Base-by-base conservation (phyloP, 2,329 filamentous ascomycete species). In the Graphilbum sp. region DNA sequence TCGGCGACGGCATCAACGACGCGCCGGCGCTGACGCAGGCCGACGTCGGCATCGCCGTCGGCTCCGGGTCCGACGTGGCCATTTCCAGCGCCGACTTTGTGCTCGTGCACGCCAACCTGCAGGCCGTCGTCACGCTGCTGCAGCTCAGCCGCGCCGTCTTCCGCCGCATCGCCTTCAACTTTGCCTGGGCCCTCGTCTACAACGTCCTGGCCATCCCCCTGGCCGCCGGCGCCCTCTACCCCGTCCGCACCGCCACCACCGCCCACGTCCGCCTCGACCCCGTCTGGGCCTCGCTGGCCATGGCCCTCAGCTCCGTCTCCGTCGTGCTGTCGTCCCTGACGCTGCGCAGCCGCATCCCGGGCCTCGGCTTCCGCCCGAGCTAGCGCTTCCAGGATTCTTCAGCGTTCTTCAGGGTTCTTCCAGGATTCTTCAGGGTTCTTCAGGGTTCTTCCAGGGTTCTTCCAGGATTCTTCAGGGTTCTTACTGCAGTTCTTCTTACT, bases 1-100 rank as follows among this genome's bases (percentile, higher is more conserved):
- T 90, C 5, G 85, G 85, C 40, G 85, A 92, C 53, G 85, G 85
- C 47, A 85, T 90, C 60, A 93, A 93, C 56, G 85, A 93, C 60
- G 77, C 82, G 0, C 84, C 85, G 0, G 85, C 85, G 7, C 70
- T 93, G 27, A 72, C 79, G 5, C 75, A 73, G 17, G 82, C 85
- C 15, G 85, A 93, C 51, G 76, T 92, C 1, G 83, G 80, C 48
- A 81, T 93, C 44, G 84, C 85, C 39, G 79, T 93, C 50, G 83
- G 82, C 4, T 81, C 75, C 1, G 86, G 85, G 41, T 83, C 79
- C 34, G 85, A 93, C 55, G 77, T 92, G 23, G 85, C 86, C 34
- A 78, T 93, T 46, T 79, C 75, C 36, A 79, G 76, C 25, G 82
- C 85, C 1, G 79, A 77, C 33, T 92, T 93, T 55, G 82, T 93